Evolutionary conservation across 805 yeast species (phyloP).

Genomic region (Cyberlindnera xishuangbannaensis): DNA sequence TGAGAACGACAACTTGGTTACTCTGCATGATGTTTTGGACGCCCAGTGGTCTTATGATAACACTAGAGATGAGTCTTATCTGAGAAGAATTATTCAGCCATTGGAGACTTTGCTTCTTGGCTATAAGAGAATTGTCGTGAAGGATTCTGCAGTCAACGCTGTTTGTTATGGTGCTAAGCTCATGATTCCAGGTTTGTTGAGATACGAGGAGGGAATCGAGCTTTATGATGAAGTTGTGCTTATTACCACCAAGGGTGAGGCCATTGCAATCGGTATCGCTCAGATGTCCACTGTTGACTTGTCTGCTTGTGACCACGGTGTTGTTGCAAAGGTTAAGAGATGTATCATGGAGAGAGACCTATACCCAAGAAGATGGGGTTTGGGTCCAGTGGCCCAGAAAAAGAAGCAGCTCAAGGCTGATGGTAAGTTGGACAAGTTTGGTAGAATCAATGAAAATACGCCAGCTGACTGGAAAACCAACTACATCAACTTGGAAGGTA

Average conservation of each 20-base stretch:
- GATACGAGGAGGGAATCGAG: constrained; percentile 97
- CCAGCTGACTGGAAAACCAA: constrained; percentile 88
- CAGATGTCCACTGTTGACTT: constrained; percentile 98
- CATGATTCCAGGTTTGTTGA: constrained; percentile 96
- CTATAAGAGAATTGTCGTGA: constrained; percentile 93
- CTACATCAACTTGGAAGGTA: constrained; percentile 67
- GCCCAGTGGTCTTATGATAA: constrained; percentile 98
- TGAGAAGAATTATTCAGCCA: constrained; percentile 91
- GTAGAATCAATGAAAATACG: constrained; percentile 88
- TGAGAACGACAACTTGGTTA: constrained; percentile 87
- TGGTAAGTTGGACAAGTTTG: constrained; percentile 94
- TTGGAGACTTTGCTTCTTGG: constrained; percentile 90
- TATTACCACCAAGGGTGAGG: constrained; percentile 99
- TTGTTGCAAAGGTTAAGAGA: constrained; percentile 97
- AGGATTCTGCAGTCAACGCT: constrained; percentile 94
- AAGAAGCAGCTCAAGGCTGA: constrained; percentile 97
- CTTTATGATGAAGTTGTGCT: constrained; percentile 95
- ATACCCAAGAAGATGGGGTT: constrained; percentile 99
- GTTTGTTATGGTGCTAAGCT: constrained; percentile 98
- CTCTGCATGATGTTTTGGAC: constrained; percentile 94
- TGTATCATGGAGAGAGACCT: constrained; percentile 99
- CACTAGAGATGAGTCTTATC: constrained; percentile 92
- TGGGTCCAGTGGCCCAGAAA: constrained; percentile 97
- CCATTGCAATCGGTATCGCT: constrained; percentile 96
- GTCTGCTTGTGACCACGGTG: constrained; percentile 96